Base-by-base conservation (phyloP, 2,329 filamentous ascomycete genomes). In the Colletotrichum liaoningense region DNA sequence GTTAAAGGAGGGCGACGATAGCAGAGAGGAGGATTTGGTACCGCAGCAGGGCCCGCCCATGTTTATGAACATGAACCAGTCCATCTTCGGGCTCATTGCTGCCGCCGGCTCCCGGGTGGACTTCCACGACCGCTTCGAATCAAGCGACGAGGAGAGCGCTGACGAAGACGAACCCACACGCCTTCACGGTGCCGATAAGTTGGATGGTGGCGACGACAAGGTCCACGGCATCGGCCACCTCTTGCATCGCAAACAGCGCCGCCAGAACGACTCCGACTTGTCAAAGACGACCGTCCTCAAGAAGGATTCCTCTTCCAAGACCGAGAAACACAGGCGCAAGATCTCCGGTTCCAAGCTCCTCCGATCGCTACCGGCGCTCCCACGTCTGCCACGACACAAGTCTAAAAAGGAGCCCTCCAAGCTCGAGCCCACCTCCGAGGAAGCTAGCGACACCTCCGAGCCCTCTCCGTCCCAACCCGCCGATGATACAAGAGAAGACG, bases 51-150 rank as follows among this genome's bases (percentile, higher is more conserved):
- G 83, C 49, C 83, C 85, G 16, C 84, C 87, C 75, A 86, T 89
- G 81, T 88, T 89, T 72, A 86, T 90, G 83, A 94, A 95, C 79
- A 94, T 97, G 92, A 97, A 98, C 82, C 95, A 98, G 86, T 97
- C 94, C 76, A 92, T 98, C 68, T 97, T 98, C 81, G 95, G 95
- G 67, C 90, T 98, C 84, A 95, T 98, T 77, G 94, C 95, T 7
- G 94, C 95, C 19, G 95, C 95, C 49, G 94, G 95, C 7, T 95
- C 94, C 35, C 91, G 91, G 72, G 92, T 93, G 64, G 93, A 97
- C 83, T 95, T 97, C 79, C 92, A 94, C 81, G 89, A 93, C 72
- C 90, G 93, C 49, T 96, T 97, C 81, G 93, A 95, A 79, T 95
- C 93, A 54, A 97, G 94, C 77, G 95, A 96, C 77, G 95, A 95